phyloP scores from a whole-genome alignment of 208 protist species.

The Trypanosoma cruzi region DNA sequence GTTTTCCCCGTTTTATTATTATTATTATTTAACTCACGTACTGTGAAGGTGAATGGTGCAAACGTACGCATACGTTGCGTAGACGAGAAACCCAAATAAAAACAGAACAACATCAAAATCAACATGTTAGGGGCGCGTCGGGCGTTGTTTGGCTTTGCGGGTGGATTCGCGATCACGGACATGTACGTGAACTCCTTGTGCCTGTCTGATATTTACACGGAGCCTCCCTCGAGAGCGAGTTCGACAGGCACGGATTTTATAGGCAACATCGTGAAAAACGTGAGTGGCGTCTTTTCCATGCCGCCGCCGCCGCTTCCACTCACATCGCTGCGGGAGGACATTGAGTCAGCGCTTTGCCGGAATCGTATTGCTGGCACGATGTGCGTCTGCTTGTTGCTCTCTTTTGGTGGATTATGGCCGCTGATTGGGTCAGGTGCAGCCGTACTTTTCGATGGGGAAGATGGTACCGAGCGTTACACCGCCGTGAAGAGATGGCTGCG shows the following conservation, averaged over 20 bases:
- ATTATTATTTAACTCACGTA: neutral
- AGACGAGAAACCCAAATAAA: neutral
- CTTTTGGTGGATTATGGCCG: slow-evolving; percentile 49
- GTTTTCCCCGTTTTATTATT: too few species aligned
- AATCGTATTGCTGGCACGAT: slow-evolving; percentile 25
- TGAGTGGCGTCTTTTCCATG: neutral
- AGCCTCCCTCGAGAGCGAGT: neutral
- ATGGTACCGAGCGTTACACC: slow-evolving; percentile 43
- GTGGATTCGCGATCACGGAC: slow-evolving; percentile 49
- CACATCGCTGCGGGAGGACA: slow-evolving; percentile 43
- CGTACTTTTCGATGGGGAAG: slow-evolving; percentile 32
- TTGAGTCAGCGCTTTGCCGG: slow-evolving; percentile 28
- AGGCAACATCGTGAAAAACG: neutral
- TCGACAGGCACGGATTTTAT: neutral
- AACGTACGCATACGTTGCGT: neutral
- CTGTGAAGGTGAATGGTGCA: neutral
- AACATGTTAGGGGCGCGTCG: slow-evolving; percentile 23
- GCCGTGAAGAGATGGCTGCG: slow-evolving; percentile 44
- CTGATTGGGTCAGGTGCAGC: slow-evolving; percentile 38
- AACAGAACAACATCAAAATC: neutral
- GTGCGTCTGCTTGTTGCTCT: slow-evolving; percentile 30
- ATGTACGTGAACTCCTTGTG: slow-evolving; percentile 25
- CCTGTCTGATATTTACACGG: slow-evolving; percentile 22
- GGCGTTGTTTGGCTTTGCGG: slow-evolving; percentile 34
- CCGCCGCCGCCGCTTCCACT: neutral